These are phyloP conservation scores for Russula lepida DNA, from an alignment of 768 basidiomycete species.

Conservation along the genomic window DNA sequence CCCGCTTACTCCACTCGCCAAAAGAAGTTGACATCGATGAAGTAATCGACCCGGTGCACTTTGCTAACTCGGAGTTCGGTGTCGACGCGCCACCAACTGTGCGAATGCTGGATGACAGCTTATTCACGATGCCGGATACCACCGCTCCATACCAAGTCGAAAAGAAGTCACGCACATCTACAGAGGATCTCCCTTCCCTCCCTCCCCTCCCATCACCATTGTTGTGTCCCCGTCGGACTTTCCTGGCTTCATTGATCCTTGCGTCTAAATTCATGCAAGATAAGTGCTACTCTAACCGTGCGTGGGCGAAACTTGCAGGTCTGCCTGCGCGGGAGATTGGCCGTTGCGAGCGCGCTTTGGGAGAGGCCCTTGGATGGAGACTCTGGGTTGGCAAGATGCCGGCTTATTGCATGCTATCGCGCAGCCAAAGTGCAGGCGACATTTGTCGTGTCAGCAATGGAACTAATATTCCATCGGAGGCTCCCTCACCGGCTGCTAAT, in stretches of 20 bases:
- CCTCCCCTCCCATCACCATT: slow-evolving; percentile 65
- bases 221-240: slow-evolving; percentile 80
- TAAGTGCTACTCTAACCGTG: slow-evolving; percentile 85
- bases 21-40: slow-evolving; percentile 29
- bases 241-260: slow-evolving; percentile 80
- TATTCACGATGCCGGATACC: slow-evolving; percentile 2
- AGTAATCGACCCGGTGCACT: slow-evolving; percentile 7
- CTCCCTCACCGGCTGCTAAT: background rate
- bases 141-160: slow-evolving; percentile 7
- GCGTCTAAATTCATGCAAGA: slow-evolving; percentile 93
- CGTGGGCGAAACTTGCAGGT: slow-evolving; percentile 93
- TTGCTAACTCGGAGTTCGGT: slow-evolving; percentile 1
- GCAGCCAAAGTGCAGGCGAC: slow-evolving; percentile 16
- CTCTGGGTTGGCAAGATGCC: slow-evolving; percentile 81
- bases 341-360: slow-evolving; percentile 80
- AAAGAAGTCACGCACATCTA: slow-evolving; percentile 16
- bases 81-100: slow-evolving; percentile 13
- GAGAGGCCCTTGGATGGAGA: slow-evolving; percentile 82
- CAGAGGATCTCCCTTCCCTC: slow-evolving; percentile 28
- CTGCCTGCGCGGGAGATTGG: slow-evolving; percentile 80
- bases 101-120: slow-evolving; percentile 13
- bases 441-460: background rate
- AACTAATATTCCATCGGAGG: background rate
- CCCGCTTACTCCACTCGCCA: slow-evolving; percentile 28
- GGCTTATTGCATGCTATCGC: slow-evolving; percentile 8